These are phyloP conservation scores for Penicillium sp. DNA, from an alignment of 2,329 filamentous ascomycete genomes.

Conservation along the genomic window DNA sequence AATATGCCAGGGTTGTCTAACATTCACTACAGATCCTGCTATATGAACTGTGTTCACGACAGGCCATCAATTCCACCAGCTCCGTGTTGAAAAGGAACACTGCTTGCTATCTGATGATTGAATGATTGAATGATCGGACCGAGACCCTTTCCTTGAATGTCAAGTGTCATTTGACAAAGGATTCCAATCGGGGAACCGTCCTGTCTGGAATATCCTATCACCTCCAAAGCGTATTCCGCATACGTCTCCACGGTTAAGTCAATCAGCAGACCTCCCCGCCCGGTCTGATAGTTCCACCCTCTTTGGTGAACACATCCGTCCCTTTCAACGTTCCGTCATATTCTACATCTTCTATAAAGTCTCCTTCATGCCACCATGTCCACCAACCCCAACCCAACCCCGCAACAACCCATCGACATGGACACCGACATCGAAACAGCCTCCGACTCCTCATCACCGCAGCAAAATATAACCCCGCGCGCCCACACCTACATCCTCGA, in stretches of 20 bases:
- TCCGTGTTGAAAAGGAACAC: neutral
- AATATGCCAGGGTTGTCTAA: neutral
- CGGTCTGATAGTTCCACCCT: neutral
- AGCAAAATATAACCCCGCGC: neutral
- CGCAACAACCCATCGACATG: constrained; percentile 10
- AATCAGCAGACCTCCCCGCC: neutral
- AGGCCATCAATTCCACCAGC: neutral
- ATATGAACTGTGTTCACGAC: too few relatives aligned
- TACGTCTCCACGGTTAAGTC: neutral
- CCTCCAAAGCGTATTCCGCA: neutral
- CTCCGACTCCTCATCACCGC: constrained; percentile 1
- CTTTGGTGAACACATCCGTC: too few relatives aligned
- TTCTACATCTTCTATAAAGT: too few relatives aligned
- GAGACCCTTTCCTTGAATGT: too few relatives aligned
- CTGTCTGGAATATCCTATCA: neutral
- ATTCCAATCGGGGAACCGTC: too few relatives aligned
- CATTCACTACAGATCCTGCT: neutral
- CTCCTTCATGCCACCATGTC: neutral
- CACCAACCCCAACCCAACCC: neutral
- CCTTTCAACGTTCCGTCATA: too few relatives aligned
- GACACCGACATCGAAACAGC: constrained; percentile 20
- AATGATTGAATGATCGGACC: neutral
- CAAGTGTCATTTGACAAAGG: too few relatives aligned
- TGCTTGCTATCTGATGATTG: neutral
- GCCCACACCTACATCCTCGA: constrained; percentile 9